Conservation (phyloP, 2,329 filamentous ascomycete genomes). For the Fusarium haematococcum region DNA sequence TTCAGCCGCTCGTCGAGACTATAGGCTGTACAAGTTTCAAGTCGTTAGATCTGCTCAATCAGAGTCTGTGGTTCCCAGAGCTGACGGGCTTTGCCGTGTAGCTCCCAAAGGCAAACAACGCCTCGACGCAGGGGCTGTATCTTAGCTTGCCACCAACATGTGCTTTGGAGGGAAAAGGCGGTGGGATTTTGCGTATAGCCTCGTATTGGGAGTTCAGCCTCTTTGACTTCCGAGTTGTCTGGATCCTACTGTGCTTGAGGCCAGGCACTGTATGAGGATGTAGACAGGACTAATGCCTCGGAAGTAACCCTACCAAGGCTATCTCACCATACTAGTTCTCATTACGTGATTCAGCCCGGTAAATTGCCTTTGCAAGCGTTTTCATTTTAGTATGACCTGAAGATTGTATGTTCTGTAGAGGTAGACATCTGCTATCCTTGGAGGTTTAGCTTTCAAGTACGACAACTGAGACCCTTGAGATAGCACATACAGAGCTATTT, state of each 20-base stretch:
- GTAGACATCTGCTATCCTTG: too few relatives aligned
- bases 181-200: neutral
- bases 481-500: neutral
- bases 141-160: neutral
- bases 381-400: neutral
- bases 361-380: neutral
- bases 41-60: neutral
- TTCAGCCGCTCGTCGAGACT: neutral
- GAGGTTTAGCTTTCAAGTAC: neutral
- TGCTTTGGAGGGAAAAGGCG: neutral
- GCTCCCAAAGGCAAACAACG: neutral
- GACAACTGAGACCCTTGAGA: neutral
- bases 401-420: neutral
- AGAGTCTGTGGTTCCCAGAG: neutral
- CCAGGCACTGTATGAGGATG: neutral
- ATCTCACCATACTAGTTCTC: neutral
- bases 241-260: neutral
- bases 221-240: neutral
- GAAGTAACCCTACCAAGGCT: neutral
- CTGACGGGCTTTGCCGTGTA: neutral
- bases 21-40: neutral
- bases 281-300: neutral
- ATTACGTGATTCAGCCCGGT: neutral
- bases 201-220: neutral
- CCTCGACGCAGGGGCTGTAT: neutral